Evolutionary conservation across 768 basidiomycete species (phyloP).

Genomic region (Chlorophyllum brunneum): DNA sequence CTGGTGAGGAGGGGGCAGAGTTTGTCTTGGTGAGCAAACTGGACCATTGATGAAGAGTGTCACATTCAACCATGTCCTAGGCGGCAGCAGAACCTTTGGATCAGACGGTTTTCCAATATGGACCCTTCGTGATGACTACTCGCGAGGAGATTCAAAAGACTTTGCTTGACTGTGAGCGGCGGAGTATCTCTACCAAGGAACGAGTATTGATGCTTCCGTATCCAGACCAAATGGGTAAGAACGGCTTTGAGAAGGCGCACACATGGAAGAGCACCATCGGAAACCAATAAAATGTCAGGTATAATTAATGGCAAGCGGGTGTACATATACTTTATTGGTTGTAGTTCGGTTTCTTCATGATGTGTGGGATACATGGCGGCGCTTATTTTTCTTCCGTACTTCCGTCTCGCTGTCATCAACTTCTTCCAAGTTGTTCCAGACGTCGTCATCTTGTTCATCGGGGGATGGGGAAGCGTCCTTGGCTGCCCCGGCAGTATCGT

Average conservation of each 20-base stretch:
- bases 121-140: constrained; percentile 85
- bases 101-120: constrained; percentile 84
- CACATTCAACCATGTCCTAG: constrained; percentile 28
- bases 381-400: constrained; percentile 11
- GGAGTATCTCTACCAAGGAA: background rate
- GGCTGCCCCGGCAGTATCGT: constrained; percentile 25
- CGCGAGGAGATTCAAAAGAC: constrained; percentile 79
- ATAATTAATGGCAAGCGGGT: background rate
- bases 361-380: constrained; percentile 6
- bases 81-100: constrained; percentile 86
- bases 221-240: constrained; percentile 65
- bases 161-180: constrained; percentile 66
- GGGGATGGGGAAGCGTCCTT: constrained; percentile 38
- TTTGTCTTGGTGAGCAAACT: constrained; percentile 60
- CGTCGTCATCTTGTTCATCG: constrained; percentile 52
- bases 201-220: constrained; percentile 9
- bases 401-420: constrained; percentile 26
- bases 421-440: constrained; percentile 68
- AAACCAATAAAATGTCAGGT: constrained; percentile 22
- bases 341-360: background rate
- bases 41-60: background rate
- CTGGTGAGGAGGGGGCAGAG: constrained; percentile 60
- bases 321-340: background rate
- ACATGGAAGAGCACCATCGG: constrained; percentile 87
- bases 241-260: constrained; percentile 90